phyloP scores from a whole-genome alignment of 805 yeast species.

The Nakazawaea populi region DNA sequence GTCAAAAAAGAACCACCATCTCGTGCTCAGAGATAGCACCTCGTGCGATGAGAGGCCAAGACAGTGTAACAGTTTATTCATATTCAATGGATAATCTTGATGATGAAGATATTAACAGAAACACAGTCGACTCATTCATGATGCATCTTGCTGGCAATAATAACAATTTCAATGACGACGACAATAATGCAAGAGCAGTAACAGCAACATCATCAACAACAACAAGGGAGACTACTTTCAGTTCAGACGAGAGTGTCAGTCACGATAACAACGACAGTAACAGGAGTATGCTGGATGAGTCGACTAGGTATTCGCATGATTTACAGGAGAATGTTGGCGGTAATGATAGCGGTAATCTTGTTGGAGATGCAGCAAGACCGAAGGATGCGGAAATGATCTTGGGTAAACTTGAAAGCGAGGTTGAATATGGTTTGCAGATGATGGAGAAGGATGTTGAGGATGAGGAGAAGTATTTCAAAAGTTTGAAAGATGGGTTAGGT shows the following conservation, averaged over 20 bases:
- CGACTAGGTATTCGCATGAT: too few relatives aligned
- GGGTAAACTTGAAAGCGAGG: not conserved
- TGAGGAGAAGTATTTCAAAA: not conserved
- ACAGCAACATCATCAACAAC: too few relatives aligned
- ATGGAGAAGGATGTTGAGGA: not conserved
- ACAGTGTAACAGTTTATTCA: not conserved
- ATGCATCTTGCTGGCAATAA: too few relatives aligned
- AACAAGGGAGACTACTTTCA: too few relatives aligned
- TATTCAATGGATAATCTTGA: not conserved
- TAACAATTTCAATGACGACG: too few relatives aligned
- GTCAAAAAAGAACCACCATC: conserved; percentile 6
- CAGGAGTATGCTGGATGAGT: too few relatives aligned
- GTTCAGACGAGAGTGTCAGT: too few relatives aligned
- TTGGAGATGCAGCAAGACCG: not conserved
- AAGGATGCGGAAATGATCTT: not conserved
- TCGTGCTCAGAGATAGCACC: conserved; percentile 21
- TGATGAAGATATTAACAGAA: not conserved
- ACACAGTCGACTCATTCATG: not conserved
- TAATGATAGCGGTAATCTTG: not conserved
- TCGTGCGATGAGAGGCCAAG: conserved; percentile 12
- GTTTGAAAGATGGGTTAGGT: not conserved
- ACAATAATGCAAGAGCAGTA: too few relatives aligned
- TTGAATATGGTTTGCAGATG: not conserved
- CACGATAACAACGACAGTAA: too few relatives aligned
- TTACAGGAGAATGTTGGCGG: not conserved